Base-by-base conservation (phyloP, 257 asterid genomes). In the Anisodus acutangulus region DNA sequence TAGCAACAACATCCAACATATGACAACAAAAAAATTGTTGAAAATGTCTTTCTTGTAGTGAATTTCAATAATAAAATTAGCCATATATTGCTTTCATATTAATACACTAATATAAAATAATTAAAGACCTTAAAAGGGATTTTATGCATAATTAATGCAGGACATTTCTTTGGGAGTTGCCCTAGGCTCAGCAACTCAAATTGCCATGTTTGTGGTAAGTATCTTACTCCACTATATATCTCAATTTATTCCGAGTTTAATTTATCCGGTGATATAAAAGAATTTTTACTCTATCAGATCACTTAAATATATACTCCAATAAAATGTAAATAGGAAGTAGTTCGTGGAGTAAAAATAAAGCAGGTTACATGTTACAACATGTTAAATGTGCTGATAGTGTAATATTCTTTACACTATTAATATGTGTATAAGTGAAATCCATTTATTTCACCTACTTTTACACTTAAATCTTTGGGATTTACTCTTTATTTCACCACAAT, bases 131-230 rank as follows among this genome's bases (percentile, higher is more conserved):
- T 45, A 72, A 45, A 45, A 19, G 3, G n/a, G 6, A 47, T 71
- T 71, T 3, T 47, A 26, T 49, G 15, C 45, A 15, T 66, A 47
- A 82, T 68, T 66, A 47, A 82, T 68, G 78, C 78, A 88, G 90
- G 91, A 89, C 60, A 87, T 89, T 5, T 64, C 92, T 67, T 57
- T 89, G 82, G 92, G 92, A 31, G 92, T 89, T 10, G 90, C 92
- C 49, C 66, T 89, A 4, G 92, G 92, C 55, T 89, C 92, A 43
- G 89, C 92, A 79, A 87, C 90, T 45, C 92, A 89, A 82, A 89
- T 89, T 80, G 84, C 86, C 3, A 83, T 94, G 94, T 96, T 96
- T 87, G 97, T 94, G 93, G 99, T 96, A 82, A 83, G 91, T 19
- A 69, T 63, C 62, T 67, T 55, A 41, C 19, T 31, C 16, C 39